phyloP scores from a whole-genome alignment of 2,329 filamentous ascomycete species.

The Colletotrichum gigasporum region DNA sequence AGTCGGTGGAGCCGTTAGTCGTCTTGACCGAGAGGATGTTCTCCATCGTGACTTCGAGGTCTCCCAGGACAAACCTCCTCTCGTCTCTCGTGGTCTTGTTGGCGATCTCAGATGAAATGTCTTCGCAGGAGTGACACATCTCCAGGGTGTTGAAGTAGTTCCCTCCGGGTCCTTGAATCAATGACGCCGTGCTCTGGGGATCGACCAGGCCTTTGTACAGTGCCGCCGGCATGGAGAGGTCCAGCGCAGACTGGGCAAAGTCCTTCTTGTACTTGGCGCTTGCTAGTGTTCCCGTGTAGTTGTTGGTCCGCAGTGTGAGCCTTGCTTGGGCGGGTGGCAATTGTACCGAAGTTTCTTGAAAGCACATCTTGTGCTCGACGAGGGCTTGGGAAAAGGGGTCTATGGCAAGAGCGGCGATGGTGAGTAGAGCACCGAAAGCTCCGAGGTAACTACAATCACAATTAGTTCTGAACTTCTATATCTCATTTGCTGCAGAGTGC shows the following conservation, averaged over 20 bases:
- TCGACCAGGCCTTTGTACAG: not conserved
- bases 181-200: not conserved
- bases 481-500: not conserved
- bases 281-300: not conserved
- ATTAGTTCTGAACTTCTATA: no score
- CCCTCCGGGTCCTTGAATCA: not conserved
- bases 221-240: not conserved
- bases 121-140: not conserved
- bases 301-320: not conserved
- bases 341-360: not conserved
- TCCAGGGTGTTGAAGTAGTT: not conserved
- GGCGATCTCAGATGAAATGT: not conserved
- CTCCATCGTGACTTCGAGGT: not conserved
- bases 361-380: not conserved
- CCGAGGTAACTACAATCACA: not conserved
- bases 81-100: not conserved
- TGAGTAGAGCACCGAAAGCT: not conserved
- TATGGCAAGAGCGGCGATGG: not conserved
- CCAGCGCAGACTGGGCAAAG: not conserved
- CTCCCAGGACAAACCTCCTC: not conserved
- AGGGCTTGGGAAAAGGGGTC: conserved; percentile 8
- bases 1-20: not conserved
- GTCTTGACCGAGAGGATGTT: not conserved
- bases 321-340: no score
- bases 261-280: not conserved